Percentiles rank a stretch among this genome's conserved stretches.
Evolutionary conservation across 768 basidiomycete species (phyloP).

Genomic region (Lentinus tigrinus): DNA sequence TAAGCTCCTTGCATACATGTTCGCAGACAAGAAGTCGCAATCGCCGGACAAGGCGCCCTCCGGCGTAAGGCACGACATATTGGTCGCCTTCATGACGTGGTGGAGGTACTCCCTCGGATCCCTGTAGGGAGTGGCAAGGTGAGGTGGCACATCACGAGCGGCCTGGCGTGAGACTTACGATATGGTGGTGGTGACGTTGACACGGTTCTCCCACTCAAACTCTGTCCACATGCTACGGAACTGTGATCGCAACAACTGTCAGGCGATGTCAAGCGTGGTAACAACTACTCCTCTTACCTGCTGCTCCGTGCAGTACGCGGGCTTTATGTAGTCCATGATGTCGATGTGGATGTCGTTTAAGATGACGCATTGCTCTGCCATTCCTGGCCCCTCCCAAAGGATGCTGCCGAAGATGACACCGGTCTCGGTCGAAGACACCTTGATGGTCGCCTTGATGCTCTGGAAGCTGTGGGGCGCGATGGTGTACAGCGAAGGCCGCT

Average conservation of each 20-base stretch:
- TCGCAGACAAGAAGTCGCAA: conserved; percentile 95
- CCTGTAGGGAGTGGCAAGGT: conserved; percentile 40
- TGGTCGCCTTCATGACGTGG: conserved; percentile 95
- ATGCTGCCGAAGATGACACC: conserved; percentile 99
- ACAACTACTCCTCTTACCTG: conserved; percentile 54
- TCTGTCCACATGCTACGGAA: conserved; percentile 99
- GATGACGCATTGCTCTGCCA: conserved; percentile 89
- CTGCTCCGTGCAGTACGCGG: conserved; percentile 91
- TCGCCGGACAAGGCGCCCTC: conserved; percentile 86
- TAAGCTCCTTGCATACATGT: conserved; percentile 92
- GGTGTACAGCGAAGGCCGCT: conserved; percentile 91
- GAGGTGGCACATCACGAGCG: background rate
- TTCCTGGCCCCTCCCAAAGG: conserved; percentile 88
- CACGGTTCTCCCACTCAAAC: conserved; percentile 99
- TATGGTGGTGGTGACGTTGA: conserved; percentile 85
- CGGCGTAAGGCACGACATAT: conserved; percentile 96
- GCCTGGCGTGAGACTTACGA: conserved; percentile 50
- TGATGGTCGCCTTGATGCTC: conserved; percentile 97
- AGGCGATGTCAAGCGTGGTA: background rate
- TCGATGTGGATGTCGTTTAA: conserved; percentile 97
- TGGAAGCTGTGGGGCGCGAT: conserved; percentile 97
- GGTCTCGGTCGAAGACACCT: conserved; percentile 96
- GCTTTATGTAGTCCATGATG: conserved; percentile 98
- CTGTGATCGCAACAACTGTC: conserved; percentile 35
- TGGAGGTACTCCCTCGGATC: conserved; percentile 87